Base-by-base conservation (phyloP, 305 asterid species). In the Fraxinus dipetala region DNA sequence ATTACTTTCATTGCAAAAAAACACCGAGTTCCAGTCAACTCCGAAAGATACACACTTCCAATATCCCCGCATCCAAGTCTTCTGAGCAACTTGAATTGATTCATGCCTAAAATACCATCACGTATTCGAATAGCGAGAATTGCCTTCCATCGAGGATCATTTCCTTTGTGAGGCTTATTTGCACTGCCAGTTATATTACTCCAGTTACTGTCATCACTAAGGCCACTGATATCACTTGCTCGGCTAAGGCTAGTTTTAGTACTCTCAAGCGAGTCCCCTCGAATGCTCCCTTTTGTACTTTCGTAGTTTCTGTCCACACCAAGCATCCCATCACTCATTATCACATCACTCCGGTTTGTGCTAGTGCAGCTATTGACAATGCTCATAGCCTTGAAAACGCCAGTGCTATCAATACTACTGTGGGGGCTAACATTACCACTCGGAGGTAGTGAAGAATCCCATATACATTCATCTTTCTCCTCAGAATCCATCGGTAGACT, bases 131-230 rank as follows among this genome's bases (percentile, higher is more conserved):
- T 87, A 0, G 94, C 97, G 18, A 92, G 93, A 80, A 96, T 94
- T 31, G 99, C 95, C 86, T 94, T 96, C 98, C 99, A 96, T 81
- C 98, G 89, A 8, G 99, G 99, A 83, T 94, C 99, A 32, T 94
- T 96, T 78, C 99, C 98, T 86, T 94, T 92, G 85, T 94, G 98
- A 81, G 98, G 99, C 91, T 96, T 96, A 83, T 91, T 94, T 69
- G 94, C 97, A 80, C 96, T 90, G 3, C 98, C 97, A 2, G 97
- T 96, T 43, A 87, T 61, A 85, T 90, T 96, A 84, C 99, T 96
- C 99, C 99, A 96, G 85, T 90, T 93, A 84, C 98, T 96, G 63
- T 94, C 99, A 79, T 96, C 98, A 32, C 99, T 96, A 59, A 96
- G 93, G 34, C 97, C 95, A 40, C 98, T 96, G 87, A 98, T 92